phyloP scores from a whole-genome alignment of 352 stramenopile species.

The Phytophthora cryptogea region DNA sequence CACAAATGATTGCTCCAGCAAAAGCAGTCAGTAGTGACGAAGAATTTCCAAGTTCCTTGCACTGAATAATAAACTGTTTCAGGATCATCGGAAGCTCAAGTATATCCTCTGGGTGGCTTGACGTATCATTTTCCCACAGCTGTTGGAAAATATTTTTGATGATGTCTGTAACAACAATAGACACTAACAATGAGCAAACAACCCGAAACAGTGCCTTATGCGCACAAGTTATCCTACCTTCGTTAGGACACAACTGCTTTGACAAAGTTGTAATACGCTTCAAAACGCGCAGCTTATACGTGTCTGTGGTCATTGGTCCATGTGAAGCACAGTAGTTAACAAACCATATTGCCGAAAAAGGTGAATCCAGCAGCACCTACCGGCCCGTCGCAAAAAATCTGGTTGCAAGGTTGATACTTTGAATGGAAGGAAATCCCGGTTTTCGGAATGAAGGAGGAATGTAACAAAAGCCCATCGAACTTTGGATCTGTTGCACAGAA shows the following conservation, averaged over 20 bases:
- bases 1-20: conserved; percentile 13
- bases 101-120: conserved; percentile 15
- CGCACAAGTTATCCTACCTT: conserved; percentile 21
- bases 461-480: conserved; percentile 54
- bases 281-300: conserved; percentile 40
- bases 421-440: conserved; percentile 48
- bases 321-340: not conserved
- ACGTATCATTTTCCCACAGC: conserved; percentile 31
- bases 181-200: not conserved
- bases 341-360: not conserved
- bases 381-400: conserved; percentile 20
- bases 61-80: conserved; percentile 26
- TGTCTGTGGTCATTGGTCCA: conserved; percentile 16
- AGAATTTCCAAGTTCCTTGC: conserved; percentile 24
- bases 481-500: conserved; percentile 29
- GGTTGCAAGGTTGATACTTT: conserved; percentile 3
- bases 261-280: conserved; percentile 40
- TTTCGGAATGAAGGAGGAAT: conserved; percentile 45
- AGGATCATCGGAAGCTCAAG: conserved; percentile 44
- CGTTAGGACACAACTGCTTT: conserved; percentile 35
- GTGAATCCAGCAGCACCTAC: conserved; percentile 19
- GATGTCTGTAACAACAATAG: conserved; percentile 25
- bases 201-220: not conserved
- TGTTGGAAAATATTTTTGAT: conserved; percentile 40
- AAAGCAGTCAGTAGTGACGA: conserved; percentile 29